Evolutionary conservation across 1,139 yeast genomes (phyloP).

Genomic region (Candida labiduridarum): DNA sequence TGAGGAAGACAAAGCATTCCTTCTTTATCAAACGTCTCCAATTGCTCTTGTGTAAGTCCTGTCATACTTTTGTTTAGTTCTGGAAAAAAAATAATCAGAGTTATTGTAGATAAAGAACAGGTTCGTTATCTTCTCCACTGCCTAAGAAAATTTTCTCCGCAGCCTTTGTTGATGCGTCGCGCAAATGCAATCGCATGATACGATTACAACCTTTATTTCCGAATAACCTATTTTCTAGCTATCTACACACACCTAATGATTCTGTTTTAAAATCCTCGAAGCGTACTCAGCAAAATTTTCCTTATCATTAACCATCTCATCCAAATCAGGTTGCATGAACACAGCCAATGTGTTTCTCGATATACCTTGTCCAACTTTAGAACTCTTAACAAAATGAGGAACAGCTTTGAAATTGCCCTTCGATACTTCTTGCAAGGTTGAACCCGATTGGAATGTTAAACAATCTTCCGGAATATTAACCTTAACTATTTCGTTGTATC

Average conservation of each 20-base stretch:
- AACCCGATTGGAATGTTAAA: constrained; percentile 66
- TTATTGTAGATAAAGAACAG: neutral
- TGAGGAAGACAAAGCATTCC: constrained; percentile 67
- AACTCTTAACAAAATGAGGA: constrained; percentile 59
- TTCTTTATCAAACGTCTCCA: constrained; percentile 48
- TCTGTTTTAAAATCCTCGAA: constrained; percentile 33
- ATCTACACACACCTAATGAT: constrained; percentile 25
- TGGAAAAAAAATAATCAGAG: neutral
- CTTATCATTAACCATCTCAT: constrained; percentile 44
- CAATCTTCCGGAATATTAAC: constrained; percentile 59
- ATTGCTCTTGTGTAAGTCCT: constrained; percentile 39
- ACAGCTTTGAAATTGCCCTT: constrained; percentile 58
- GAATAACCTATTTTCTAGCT: neutral
- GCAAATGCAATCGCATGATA: neutral
- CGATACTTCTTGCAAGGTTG: constrained; percentile 59
- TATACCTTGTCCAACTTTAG: constrained; percentile 29
- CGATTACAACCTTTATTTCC: no score
- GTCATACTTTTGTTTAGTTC: constrained; percentile 4
- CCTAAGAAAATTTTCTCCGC: neutral
- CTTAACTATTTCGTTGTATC: constrained; percentile 48
- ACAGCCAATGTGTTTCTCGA: constrained; percentile 64
- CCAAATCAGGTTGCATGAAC: constrained; percentile 63
- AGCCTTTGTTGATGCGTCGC: neutral
- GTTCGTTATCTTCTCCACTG: neutral
- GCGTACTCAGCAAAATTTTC: constrained; percentile 57